Percentiles rank a stretch among this genome's conserved stretches.
Conservation (phyloP, 2,329 filamentous ascomycete genomes). For the Cladophialophora carrionii region DNA sequence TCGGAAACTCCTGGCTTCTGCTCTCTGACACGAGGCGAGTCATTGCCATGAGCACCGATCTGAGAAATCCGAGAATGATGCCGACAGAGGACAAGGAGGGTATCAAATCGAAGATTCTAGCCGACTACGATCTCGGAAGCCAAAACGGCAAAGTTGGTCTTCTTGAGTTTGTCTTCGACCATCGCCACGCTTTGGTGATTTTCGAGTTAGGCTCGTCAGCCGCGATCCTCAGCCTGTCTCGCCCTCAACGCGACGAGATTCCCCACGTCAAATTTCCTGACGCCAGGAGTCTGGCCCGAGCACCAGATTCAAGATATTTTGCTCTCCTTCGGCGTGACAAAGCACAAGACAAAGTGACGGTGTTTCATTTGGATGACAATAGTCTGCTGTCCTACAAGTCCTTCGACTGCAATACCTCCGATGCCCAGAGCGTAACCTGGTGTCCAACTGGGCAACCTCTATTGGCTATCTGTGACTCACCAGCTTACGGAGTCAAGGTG, state of each 20-base stretch:
- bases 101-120: conserved; percentile 28
- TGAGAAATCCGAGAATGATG: conserved; percentile 19
- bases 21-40: conserved; percentile 28
- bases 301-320: conserved; percentile 23
- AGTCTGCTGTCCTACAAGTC: conserved; percentile 24
- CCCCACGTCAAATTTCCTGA: conserved; percentile 34
- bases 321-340: conserved; percentile 32
- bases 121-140: conserved; percentile 33
- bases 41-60: conserved; percentile 30
- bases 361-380: conserved; percentile 26
- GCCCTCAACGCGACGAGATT: conserved; percentile 34
- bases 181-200: conserved; percentile 33
- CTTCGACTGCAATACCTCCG: conserved; percentile 30
- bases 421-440: conserved; percentile 35
- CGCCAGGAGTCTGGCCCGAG: conserved; percentile 19
- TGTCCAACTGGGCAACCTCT: conserved; percentile 32
- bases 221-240: conserved; percentile 30
- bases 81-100: conserved; percentile 4
- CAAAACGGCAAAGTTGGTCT: conserved; percentile 32
- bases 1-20: conserved; percentile 28
- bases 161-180: conserved; percentile 35
- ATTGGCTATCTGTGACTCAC: conserved; percentile 32
- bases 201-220: conserved; percentile 31
- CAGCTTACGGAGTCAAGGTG: conserved; percentile 31
- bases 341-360: conserved; percentile 31